Evolutionary conservation across 2,329 filamentous ascomycete species (phyloP).

Genomic region (Davidsoniella neocaledoniae): DNA sequence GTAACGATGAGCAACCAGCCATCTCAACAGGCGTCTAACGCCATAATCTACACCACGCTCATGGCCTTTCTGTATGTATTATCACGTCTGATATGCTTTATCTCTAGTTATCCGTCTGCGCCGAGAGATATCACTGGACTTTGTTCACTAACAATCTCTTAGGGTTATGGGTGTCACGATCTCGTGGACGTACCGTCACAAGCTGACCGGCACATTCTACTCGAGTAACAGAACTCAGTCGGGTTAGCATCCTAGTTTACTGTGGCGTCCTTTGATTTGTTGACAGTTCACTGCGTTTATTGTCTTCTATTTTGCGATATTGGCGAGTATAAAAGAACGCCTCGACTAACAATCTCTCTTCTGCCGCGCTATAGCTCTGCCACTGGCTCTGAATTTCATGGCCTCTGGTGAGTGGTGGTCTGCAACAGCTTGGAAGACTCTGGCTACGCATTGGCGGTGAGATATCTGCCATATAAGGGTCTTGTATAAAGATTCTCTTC

Average conservation of each 20-base stretch:
- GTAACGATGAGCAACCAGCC: slow-evolving; percentile 37
- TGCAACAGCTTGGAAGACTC: slow-evolving; percentile 8
- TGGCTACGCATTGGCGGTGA: no score
- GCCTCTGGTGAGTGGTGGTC: slow-evolving; percentile 65
- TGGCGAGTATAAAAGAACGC: not conserved
- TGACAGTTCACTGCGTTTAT: slow-evolving; percentile 9
- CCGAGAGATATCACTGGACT: not conserved
- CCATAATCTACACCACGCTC: slow-evolving; percentile 68
- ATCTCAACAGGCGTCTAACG: slow-evolving; percentile 62
- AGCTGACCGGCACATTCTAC: slow-evolving; percentile 55
- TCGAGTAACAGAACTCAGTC: slow-evolving; percentile 68
- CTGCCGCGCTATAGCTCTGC: slow-evolving; percentile 40
- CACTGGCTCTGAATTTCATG: slow-evolving; percentile 76
- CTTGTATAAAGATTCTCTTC: not conserved
- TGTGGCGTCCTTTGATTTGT: slow-evolving; percentile 2
- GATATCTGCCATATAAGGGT: no score
- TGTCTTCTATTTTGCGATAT: slow-evolving; percentile 6
- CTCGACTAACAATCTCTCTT: slow-evolving; percentile 1
- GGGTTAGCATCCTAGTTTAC: slow-evolving; percentile 37
- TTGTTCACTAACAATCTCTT: slow-evolving; percentile 7
- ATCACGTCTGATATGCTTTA: no score
- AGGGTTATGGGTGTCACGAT: slow-evolving; percentile 47
- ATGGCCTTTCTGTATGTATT: slow-evolving; percentile 52
- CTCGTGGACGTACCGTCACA: slow-evolving; percentile 41
- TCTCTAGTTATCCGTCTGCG: not conserved